Evolutionary conservation across 1,284 basidiomycete genomes (phyloP).

Genomic region (Microbotryum intermedium): DNA sequence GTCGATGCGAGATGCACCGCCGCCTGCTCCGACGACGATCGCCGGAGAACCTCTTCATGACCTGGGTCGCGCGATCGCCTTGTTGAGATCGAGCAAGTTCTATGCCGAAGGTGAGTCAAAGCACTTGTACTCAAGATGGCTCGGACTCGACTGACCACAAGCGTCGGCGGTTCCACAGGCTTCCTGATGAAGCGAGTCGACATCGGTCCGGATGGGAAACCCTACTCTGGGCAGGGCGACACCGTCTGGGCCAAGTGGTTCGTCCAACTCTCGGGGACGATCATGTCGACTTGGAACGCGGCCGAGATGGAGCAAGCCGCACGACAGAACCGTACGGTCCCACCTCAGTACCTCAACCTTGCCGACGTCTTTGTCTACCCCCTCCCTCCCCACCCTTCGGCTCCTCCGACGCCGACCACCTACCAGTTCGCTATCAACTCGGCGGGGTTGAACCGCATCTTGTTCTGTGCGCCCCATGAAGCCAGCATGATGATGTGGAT

Average conservation of each 20-base stretch:
- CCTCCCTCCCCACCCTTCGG: conserved; percentile 44
- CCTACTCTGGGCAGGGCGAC: conserved; percentile 4
- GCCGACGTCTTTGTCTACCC: conserved; percentile 48
- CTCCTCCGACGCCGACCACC: conserved; percentile 45
- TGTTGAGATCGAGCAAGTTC: conserved; percentile 26
- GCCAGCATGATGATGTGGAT: conserved; percentile 71
- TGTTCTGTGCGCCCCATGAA: conserved; percentile 75
- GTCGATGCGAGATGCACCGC: neutral
- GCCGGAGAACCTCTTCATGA: conserved; percentile 30
- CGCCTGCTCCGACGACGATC: conserved; percentile 12
- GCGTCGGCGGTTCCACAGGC: neutral
- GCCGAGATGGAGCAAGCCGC: conserved; percentile 33
- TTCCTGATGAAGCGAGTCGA: conserved; percentile 29
- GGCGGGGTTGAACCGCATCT: conserved; percentile 79
- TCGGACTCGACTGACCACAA: neutral
- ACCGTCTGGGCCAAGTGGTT: conserved; percentile 33
- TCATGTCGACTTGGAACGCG: conserved; percentile 33
- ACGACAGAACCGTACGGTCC: conserved; percentile 20
- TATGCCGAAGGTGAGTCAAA: conserved; percentile 15
- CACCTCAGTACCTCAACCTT: conserved; percentile 35
- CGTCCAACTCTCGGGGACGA: conserved; percentile 32
- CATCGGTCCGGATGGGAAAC: conserved; percentile 20
- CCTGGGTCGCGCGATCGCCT: conserved; percentile 9
- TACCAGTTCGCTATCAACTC: conserved; percentile 86
- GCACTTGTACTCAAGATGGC: too few relatives aligned